Conservation (phyloP, 169 alveolate genomes). For the Toxoplasma gondii region DNA sequence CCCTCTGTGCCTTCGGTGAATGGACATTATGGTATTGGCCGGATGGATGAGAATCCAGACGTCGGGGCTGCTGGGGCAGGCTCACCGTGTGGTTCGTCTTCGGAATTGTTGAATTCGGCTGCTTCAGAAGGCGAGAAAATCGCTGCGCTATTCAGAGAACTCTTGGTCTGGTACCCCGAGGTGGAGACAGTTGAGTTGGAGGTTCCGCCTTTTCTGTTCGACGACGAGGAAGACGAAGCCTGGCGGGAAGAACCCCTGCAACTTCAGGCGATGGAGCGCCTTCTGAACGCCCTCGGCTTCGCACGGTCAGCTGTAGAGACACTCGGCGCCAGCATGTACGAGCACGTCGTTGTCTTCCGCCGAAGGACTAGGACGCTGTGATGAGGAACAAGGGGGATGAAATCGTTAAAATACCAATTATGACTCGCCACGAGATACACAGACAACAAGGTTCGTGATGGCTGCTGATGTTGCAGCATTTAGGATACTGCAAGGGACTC, state of each 20-base stretch:
- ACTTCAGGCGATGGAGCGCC: neutral
- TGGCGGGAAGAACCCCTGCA: neutral
- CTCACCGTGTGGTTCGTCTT: neutral
- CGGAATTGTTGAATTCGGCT: neutral
- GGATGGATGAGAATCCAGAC: neutral
- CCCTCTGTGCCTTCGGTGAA: neutral
- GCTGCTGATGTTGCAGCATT: no score
- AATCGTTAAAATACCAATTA: no score
- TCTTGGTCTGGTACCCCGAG: neutral
- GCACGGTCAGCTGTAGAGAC: neutral
- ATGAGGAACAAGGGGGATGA: no score
- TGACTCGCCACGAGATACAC: no score
- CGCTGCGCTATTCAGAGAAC: neutral
- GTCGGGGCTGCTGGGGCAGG: neutral
- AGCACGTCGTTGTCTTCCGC: neutral
- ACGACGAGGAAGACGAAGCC: neutral
- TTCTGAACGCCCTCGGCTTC: neutral
- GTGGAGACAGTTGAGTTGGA: neutral
- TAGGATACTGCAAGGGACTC: no score
- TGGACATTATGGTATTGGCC: neutral
- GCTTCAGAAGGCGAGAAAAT: neutral
- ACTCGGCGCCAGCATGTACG: constrained; percentile 8
- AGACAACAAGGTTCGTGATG: no score
- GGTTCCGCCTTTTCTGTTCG: constrained; percentile 30
- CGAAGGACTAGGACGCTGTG: neutral